Percentiles rank a stretch among this genome's conserved stretches.
Evolutionary conservation across 805 yeast species (phyloP).

Genomic region (Suhomyces xylopsoci): DNA sequence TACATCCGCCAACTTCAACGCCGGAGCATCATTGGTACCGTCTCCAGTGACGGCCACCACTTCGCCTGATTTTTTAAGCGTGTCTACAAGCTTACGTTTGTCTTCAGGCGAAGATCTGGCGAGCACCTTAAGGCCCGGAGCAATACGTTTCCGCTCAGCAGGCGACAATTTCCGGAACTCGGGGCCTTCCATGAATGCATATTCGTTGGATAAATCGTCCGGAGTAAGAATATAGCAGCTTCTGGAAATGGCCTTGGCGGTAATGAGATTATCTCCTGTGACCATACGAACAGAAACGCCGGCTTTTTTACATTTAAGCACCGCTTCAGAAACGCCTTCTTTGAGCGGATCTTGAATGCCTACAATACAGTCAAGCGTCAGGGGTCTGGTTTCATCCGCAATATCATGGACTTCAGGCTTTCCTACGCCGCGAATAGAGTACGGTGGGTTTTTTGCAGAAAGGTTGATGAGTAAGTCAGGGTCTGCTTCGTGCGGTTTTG

Average conservation of each 20-base stretch:
- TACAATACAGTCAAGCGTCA: conserved; percentile 68
- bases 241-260: conserved; percentile 88
- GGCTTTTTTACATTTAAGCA: conserved; percentile 77
- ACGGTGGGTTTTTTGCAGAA: not conserved
- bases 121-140: conserved; percentile 76
- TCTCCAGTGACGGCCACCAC: conserved; percentile 99
- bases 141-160: conserved; percentile 53
- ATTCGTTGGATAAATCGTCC: conserved; percentile 50
- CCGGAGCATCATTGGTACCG: conserved; percentile 99
- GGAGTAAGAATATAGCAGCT: conserved; percentile 74
- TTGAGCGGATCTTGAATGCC: conserved; percentile 96
- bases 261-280: conserved; percentile 90
- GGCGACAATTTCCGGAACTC: conserved; percentile 65
- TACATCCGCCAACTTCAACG: conserved; percentile 92
- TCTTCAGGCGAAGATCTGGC: conserved; percentile 98
- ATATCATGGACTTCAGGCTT: no score
- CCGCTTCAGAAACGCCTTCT: conserved; percentile 87
- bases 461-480: conserved; percentile 27
- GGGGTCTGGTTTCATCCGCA: conserved; percentile 19
- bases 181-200: conserved; percentile 90
- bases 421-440: not conserved
- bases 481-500: conserved; percentile 39
- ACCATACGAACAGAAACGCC: conserved; percentile 98
- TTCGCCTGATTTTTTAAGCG: conserved; percentile 75
- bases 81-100: conserved; percentile 80